Base-by-base conservation (phyloP, 768 basidiomycete genomes). In the Lactarius sanguifluus region DNA sequence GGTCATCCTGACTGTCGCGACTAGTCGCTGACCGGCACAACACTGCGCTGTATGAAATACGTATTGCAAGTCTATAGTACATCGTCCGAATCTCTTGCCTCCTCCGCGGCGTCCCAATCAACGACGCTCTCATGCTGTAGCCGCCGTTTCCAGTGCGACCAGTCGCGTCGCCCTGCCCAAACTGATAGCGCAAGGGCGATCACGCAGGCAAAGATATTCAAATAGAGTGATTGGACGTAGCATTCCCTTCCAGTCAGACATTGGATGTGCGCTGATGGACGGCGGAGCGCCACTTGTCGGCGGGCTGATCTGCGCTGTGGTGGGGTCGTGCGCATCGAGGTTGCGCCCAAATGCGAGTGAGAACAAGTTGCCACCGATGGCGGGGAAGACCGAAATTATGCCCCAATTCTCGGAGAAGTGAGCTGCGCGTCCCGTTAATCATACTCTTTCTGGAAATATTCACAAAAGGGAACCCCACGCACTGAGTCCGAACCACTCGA, bases 401-500 rank as follows among this genome's bases (percentile, higher is more conserved):
- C 93, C 93, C 90, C 89, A 94, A 76, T 95, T 95, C 78, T 94
- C 89, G 1, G 87, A 88, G 70, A 91, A 90, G 73, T 90, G 89
- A 15, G 80, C 87, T 88, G 69, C 16, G 1, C 25, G 5, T 23
- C 16, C 2, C 52, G 18, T 61, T 56, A 57, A 41, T 34, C 56
- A 63, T 47, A 63, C 32, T 45, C n/a, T 47, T 23, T 50, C 30
- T 16, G 30, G 5, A 4, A 18, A 18, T 61, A 32, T 15, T 40
- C 28, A 38, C 36, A 32, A 56, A 41, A 38, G 54, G 6, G 32
- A 57, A 15, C 20, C 36, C 13, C 2, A 85, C 90, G 72, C 71
- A 91, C 91, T 79, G 72, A 96, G 80, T 8, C 94, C 94, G 70
- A 95, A 96, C 92, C 91, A 94, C 70, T 96, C 94, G 30, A 95